phyloP scores from a whole-genome alignment of 2,329 filamentous ascomycete genomes.

The Fusarium camptoceras region DNA sequence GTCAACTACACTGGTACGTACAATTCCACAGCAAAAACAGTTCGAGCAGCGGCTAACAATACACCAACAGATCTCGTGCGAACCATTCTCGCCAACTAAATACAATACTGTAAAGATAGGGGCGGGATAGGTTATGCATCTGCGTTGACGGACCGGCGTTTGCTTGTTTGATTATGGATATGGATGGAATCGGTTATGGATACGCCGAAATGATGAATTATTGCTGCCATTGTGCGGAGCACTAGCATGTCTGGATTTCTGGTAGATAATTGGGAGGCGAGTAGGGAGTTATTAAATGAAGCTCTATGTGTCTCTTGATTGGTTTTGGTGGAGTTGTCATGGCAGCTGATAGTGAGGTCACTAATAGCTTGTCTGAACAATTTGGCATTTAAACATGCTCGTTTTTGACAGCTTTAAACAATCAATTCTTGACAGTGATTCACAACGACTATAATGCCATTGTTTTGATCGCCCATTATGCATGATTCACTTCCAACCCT shows the following conservation, averaged over 20 bases:
- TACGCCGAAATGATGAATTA: slow-evolving; percentile 46
- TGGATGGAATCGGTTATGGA: slow-evolving; percentile 39
- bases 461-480: slow-evolving; percentile 5
- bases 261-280: slow-evolving; percentile 45
- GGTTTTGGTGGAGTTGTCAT: slow-evolving; percentile 15
- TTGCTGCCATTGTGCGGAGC: slow-evolving; percentile 35
- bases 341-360: neutral
- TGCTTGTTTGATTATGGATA: slow-evolving; percentile 48
- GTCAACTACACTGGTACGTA: slow-evolving; percentile 91
- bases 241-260: slow-evolving; percentile 44
- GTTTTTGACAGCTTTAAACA: neutral
- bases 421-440: neutral
- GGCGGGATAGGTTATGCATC: slow-evolving; percentile 48
- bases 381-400: neutral
- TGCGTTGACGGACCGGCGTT: slow-evolving; percentile 51
- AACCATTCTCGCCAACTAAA: slow-evolving; percentile 85
- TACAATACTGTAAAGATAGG: slow-evolving; percentile 43
- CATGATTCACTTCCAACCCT: slow-evolving; percentile 1
- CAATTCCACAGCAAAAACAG: neutral
- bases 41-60: slow-evolving; percentile 3
- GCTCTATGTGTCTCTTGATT: slow-evolving; percentile 36
- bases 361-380: neutral
- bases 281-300: slow-evolving; percentile 40
- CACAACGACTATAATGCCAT: neutral
- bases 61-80: slow-evolving; percentile 76